A percentile compares a stretch with the other conserved stretches of the same genome.
Evolutionary conservation across 495 filamentous ascomycete species (phyloP).

Genomic region (Xylaria flabelliformis): DNA sequence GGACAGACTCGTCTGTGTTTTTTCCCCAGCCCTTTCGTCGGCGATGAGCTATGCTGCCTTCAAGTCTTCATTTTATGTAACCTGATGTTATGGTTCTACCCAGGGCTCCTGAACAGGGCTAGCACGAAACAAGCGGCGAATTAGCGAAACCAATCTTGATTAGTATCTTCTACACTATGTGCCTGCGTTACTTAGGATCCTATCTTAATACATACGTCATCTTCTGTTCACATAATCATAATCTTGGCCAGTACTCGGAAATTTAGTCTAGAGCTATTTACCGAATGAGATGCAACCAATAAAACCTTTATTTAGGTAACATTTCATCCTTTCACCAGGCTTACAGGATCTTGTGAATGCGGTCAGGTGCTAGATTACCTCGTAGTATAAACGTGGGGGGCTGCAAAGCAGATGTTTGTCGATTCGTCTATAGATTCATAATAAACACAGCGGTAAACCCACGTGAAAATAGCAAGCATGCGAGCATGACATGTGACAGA

Average conservation of each 20-base stretch:
- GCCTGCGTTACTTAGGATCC: neutral
- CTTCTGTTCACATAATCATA: neutral
- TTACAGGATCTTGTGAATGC: neutral
- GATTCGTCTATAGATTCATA: neutral
- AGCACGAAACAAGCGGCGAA: conserved; percentile 14
- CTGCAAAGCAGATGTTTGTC: neutral
- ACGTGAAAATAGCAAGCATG: neutral
- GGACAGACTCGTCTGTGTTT: conserved; percentile 1
- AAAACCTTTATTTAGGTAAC: conserved; percentile 10
- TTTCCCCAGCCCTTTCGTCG: neutral
- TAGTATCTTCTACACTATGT: neutral
- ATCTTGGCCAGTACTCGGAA: conserved; percentile 20
- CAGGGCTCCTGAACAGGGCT: conserved; percentile 6
- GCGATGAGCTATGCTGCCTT: conserved; percentile 8
- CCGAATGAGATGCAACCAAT: conserved; percentile 28
- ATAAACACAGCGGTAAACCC: neutral
- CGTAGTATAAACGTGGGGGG: neutral
- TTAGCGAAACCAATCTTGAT: conserved; percentile 11
- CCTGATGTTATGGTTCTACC: neutral
- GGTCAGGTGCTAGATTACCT: neutral
- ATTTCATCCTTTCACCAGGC: neutral
- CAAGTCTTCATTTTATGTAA: conserved; percentile 7
- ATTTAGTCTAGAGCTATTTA: conserved; percentile 17
- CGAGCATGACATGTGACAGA: neutral
- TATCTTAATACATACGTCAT: conserved; percentile 1